Conservation (phyloP, 352 stramenopile genomes). For the Thalassiosira livingstoniorum region DNA sequence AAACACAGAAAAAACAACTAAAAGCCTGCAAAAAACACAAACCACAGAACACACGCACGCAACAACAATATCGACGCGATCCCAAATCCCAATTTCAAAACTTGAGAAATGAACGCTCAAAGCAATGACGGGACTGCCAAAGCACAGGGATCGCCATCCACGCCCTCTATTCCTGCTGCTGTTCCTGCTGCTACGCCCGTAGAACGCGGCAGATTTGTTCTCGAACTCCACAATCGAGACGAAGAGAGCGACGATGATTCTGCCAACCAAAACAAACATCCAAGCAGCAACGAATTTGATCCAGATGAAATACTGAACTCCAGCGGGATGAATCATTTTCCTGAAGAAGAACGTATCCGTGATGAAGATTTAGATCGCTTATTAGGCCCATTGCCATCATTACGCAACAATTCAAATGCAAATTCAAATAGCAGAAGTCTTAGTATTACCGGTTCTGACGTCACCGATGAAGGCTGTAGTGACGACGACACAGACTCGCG, state of each 20-base stretch:
- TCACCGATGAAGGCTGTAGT: too few relatives aligned
- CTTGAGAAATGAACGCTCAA: too few relatives aligned
- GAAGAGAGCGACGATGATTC: background rate
- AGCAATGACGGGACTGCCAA: too few relatives aligned
- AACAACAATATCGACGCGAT: too few relatives aligned
- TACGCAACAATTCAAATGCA: background rate
- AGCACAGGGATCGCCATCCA: too few relatives aligned
- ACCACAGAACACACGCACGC: too few relatives aligned
- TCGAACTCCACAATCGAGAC: constrained; percentile 17
- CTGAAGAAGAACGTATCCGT: constrained; percentile 17
- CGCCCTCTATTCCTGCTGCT: too few relatives aligned
- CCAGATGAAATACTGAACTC: constrained; percentile 47
- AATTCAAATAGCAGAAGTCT: constrained; percentile 8
- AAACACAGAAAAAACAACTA: too few relatives aligned
- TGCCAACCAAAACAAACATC: too few relatives aligned
- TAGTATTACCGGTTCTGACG: too few relatives aligned
- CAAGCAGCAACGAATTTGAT: constrained; percentile 19
- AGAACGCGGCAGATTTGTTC: constrained; percentile 30
- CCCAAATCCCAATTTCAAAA: too few relatives aligned
- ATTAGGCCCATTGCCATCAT: constrained; percentile 35
- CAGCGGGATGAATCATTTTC: constrained; percentile 5
- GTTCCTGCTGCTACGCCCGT: constrained; percentile 37
- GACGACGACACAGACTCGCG: background rate
- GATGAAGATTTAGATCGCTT: constrained; percentile 58
- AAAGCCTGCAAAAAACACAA: too few relatives aligned